Base-by-base conservation (phyloP, 2,329 filamentous ascomycete species). In the Phoma herbarum region DNA sequence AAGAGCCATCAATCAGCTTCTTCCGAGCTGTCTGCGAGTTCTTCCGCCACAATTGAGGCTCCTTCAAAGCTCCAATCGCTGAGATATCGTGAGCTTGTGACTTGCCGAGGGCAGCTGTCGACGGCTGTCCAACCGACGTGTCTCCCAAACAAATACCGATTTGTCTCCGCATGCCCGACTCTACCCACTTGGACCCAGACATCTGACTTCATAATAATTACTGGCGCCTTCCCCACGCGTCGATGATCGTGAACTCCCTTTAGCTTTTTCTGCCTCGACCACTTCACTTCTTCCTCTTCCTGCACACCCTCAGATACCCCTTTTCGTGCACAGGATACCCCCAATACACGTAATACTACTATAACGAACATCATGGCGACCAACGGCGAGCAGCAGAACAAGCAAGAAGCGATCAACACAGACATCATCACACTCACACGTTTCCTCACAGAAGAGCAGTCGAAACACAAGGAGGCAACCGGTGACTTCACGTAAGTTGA, bases 401-500 rank as follows among this genome's bases (percentile, higher is more conserved):
- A 81, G 69, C 54, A 58, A 45, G 92, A 96, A 82, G 89, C 90
- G 78, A 88, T 99, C 82, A 97, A 98, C 84, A 96, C 92, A 63
- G 88, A 97, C 79, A 98, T 99, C 75, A 85, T 98, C 76, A 98
- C 95, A 54, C 88, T 99, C 70, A 97, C 95, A 41, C 87, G 95
- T 62, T 97, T 95, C 84, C 86, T 99, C 71, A 98, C 93, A 28
- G 95, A 99, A 83, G 93, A 97, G 82, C 95, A 99, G 79, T 81
- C 85, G 62, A 97, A 97, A 80, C 88, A 96, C 82, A 90, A 90
- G 76, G 93, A 98, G 78, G 95, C 95, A 52, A 97, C 93, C 14
- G 95, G 95, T 82, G 95, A 99, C 82, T 99, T 99, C 82, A 99
- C 95, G 92, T 97, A 85, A 45, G 44, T 43, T 23, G 9, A 22